These are phyloP conservation scores for Exophiala alcalophila DNA, from an alignment of 2,329 filamentous ascomycete genomes.

Conservation along the genomic window DNA sequence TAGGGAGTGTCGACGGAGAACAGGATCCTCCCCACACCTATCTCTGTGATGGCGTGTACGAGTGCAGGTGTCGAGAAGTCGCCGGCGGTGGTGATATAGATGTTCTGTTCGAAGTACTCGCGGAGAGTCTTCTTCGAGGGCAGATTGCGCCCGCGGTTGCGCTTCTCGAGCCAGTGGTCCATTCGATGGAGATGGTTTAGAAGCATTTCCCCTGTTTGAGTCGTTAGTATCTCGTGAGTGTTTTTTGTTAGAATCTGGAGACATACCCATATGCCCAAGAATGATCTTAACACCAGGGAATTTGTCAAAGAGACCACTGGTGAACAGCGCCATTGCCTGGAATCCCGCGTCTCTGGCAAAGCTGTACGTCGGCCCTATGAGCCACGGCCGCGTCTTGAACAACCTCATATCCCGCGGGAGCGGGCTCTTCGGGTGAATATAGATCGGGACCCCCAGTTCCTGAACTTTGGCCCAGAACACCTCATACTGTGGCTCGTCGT, in stretches of 20 bases:
- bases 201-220: conserved; percentile 41
- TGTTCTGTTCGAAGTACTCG: conserved; percentile 40
- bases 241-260: background rate
- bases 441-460: conserved; percentile 24
- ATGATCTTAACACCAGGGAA: conserved; percentile 55
- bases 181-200: conserved; percentile 48
- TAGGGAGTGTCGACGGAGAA: conserved; percentile 38
- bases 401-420: conserved; percentile 35
- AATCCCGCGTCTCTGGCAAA: conserved; percentile 27
- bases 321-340: conserved; percentile 46
- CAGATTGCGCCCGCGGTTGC: conserved; percentile 8
- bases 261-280: conserved; percentile 49
- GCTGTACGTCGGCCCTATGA: conserved; percentile 18
- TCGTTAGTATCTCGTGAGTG: background rate
- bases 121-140: conserved; percentile 34
- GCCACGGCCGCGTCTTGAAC: conserved; percentile 23
- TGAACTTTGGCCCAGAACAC: conserved; percentile 31
- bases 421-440: conserved; percentile 44
- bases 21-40: conserved; percentile 38
- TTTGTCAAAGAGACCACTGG: conserved; percentile 54
- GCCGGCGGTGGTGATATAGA: conserved; percentile 42
- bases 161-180: conserved; percentile 28
- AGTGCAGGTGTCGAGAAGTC: conserved; percentile 41
- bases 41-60: conserved; percentile 40
- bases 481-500: conserved; percentile 60